phyloP scores from a whole-genome alignment of 2,329 filamentous ascomycete genomes.

The Alternaria solani region DNA sequence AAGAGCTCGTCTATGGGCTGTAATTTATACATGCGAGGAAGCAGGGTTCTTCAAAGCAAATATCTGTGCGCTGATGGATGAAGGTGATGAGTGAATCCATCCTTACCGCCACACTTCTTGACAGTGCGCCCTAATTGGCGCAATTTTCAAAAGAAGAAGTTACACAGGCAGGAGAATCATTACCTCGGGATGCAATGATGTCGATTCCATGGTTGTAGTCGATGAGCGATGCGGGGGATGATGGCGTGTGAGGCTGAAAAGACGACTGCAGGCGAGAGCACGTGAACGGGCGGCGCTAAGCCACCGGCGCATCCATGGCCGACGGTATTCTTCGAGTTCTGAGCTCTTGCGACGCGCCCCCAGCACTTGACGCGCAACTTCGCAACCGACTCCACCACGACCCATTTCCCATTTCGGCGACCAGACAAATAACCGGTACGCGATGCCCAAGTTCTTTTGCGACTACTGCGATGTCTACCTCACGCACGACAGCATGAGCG shows the following conservation, averaged over 20 bases:
- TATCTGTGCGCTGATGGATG: too few relatives aligned
- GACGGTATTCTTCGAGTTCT: slow-evolving; percentile 31
- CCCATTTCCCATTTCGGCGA: neutral
- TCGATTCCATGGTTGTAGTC: too few relatives aligned
- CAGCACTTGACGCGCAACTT: slow-evolving; percentile 9
- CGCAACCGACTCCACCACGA: neutral
- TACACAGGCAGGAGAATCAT: neutral
- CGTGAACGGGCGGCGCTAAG: slow-evolving; percentile 21
- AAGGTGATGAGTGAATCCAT: too few relatives aligned
- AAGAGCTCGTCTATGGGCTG: too few relatives aligned
- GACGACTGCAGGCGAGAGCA: neutral
- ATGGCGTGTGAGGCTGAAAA: neutral
- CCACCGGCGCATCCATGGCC: slow-evolving; percentile 23
- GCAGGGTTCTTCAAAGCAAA: too few relatives aligned
- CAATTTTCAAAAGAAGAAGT: too few relatives aligned
- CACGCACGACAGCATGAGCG: slow-evolving; percentile 99
- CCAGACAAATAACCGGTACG: neutral
- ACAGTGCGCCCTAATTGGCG: too few relatives aligned
- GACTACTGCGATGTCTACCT: slow-evolving; percentile 99
- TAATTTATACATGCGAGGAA: too few relatives aligned
- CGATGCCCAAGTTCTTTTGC: slow-evolving; percentile 55
- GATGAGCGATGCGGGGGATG: neutral
- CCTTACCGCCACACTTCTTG: too few relatives aligned
- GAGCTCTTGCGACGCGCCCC: slow-evolving; percentile 31
- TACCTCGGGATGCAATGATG: too few relatives aligned